Conservation (phyloP, 768 basidiomycete species). For the Collybiopsis luxurians region DNA sequence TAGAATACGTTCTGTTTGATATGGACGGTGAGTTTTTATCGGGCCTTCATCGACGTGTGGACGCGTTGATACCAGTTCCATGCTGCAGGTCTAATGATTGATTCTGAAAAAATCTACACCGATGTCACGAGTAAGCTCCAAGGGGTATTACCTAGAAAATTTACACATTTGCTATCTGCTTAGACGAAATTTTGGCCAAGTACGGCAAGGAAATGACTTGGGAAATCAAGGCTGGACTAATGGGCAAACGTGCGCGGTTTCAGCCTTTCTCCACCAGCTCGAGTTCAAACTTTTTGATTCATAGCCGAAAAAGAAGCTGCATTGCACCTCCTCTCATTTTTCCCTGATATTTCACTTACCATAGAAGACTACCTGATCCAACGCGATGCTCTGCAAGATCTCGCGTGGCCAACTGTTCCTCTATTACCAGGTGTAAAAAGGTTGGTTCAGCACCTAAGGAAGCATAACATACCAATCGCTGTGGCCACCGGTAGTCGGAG, state of each 20-base stretch:
- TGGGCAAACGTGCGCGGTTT: constrained; percentile 69
- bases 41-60: neutral
- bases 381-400: constrained; percentile 57
- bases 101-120: constrained; percentile 76
- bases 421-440: constrained; percentile 72
- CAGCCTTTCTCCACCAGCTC: neutral
- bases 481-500: constrained; percentile 76
- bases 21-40: constrained; percentile 54
- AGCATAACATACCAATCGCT: constrained; percentile 70
- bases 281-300: neutral
- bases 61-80: neutral
- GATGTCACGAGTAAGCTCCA: constrained; percentile 64
- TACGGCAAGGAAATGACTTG: constrained; percentile 81
- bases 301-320: constrained; percentile 66
- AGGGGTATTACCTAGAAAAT: neutral
- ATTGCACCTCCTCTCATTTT: constrained; percentile 70
- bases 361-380: constrained; percentile 57
- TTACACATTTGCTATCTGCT: neutral
- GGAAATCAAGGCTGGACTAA: constrained; percentile 86
- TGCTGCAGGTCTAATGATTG: constrained; percentile 63
- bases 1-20: constrained; percentile 68
- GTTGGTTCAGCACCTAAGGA: constrained; percentile 69
- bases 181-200: constrained; percentile 69
- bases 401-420: constrained; percentile 64
- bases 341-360: constrained; percentile 68